These are phyloP conservation scores for Ustilago cynodontis DNA, from an alignment of 1,284 basidiomycete species.

Conservation along the genomic window DNA sequence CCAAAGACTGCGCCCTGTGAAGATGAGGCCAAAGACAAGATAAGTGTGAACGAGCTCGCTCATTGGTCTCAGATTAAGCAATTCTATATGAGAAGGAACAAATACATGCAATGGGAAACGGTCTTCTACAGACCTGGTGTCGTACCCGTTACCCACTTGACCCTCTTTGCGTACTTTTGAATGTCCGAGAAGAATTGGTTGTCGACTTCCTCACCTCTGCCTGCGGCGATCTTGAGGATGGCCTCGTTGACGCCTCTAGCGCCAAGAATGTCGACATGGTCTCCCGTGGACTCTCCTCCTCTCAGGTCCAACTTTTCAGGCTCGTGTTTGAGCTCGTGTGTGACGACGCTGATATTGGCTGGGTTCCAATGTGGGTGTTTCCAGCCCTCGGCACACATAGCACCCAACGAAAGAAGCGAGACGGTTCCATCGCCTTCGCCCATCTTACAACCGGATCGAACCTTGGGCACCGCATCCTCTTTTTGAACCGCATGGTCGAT, in stretches of 20 bases:
- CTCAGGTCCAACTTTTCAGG: slow-evolving; percentile 82
- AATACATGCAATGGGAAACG: neutral
- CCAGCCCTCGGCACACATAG: slow-evolving; percentile 95
- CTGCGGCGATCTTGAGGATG: slow-evolving; percentile 87
- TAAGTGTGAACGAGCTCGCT: neutral
- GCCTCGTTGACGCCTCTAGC: slow-evolving; percentile 88
- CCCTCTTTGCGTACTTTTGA: slow-evolving; percentile 65
- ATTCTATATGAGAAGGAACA: neutral
- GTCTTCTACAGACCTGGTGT: slow-evolving; percentile 17
- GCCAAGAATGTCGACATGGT: slow-evolving; percentile 92
- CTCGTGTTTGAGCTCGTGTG: slow-evolving; percentile 89
- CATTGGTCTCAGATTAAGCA: slow-evolving; percentile 3
- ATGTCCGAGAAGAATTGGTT: slow-evolving; percentile 85
- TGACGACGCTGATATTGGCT: slow-evolving; percentile 79
- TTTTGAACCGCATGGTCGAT: slow-evolving; percentile 53
- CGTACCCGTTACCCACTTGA: slow-evolving; percentile 51
- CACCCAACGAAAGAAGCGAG: slow-evolving; percentile 85
- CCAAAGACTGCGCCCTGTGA: neutral
- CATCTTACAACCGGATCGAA: slow-evolving; percentile 63
- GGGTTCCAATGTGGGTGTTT: slow-evolving; percentile 92
- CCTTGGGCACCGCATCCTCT: slow-evolving; percentile 54
- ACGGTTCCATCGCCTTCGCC: slow-evolving; percentile 90
- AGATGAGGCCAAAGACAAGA: too few relatives aligned
- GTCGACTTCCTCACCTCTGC: slow-evolving; percentile 71
- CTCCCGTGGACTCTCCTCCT: slow-evolving; percentile 78